Percentiles rank a stretch among this genome's conserved stretches.
These are phyloP conservation scores for Thielaviopsis musarum DNA, from an alignment of 2,329 filamentous ascomycete genomes.

Conservation along the genomic window DNA sequence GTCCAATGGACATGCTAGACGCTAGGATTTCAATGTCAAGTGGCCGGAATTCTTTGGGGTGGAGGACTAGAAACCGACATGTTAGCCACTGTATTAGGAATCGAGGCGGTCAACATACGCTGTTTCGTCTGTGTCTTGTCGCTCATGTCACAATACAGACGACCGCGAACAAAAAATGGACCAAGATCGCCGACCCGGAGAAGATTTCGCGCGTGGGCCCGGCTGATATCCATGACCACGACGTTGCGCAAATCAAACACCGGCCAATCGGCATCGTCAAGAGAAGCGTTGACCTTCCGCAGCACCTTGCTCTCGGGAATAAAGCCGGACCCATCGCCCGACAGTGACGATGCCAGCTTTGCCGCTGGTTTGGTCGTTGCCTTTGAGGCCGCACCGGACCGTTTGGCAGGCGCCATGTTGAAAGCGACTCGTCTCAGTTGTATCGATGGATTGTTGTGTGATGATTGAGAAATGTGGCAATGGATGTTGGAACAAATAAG, in stretches of 20 bases:
- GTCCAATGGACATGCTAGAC: slow-evolving; percentile 31
- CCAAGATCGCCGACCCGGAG: slow-evolving; percentile 42
- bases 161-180: slow-evolving; percentile 44
- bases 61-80: slow-evolving; percentile 2
- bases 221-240: slow-evolving; percentile 37
- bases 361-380: not conserved
- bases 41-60: slow-evolving; percentile 8
- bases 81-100: not conserved
- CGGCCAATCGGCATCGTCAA: slow-evolving; percentile 33
- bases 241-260: slow-evolving; percentile 45
- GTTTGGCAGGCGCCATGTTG: not conserved
- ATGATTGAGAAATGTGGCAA: not conserved
- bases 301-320: slow-evolving; percentile 22
- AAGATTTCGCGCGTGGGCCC: slow-evolving; percentile 39
- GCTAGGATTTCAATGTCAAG: slow-evolving; percentile 38
- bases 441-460: not conserved
- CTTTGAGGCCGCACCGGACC: not conserved
- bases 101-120: slow-evolving; percentile 19
- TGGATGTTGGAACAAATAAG: not conserved
- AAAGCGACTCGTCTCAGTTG: too few relatives aligned
- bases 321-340: slow-evolving; percentile 21
- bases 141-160: slow-evolving; percentile 32
- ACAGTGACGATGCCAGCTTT: slow-evolving; percentile 26
- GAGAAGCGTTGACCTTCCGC: slow-evolving; percentile 20
- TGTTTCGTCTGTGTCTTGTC: slow-evolving; percentile 22